These are phyloP conservation scores for Hirschioporus abietinus DNA, from an alignment of 768 basidiomycete species.

Conservation along the genomic window DNA sequence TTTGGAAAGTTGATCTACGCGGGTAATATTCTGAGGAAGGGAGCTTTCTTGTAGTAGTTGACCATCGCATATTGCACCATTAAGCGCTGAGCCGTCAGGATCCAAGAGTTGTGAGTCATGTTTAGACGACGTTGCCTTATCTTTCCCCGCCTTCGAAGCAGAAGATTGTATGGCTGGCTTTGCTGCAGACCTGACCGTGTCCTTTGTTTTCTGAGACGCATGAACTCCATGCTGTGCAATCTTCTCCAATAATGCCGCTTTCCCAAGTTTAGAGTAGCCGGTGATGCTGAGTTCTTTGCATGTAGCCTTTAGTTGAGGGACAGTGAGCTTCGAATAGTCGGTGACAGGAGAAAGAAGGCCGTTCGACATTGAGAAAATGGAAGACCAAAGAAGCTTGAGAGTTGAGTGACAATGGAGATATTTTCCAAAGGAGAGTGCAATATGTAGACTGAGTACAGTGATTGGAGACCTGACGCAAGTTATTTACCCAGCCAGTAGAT, in stretches of 20 bases:
- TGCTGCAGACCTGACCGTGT: not conserved
- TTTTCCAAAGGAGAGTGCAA: no score
- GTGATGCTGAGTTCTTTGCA: constrained; percentile 59
- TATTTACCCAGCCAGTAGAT: no score
- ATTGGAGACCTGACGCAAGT: no score
- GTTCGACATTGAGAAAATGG: not conserved
- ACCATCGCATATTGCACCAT: not conserved
- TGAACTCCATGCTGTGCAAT: constrained; percentile 17
- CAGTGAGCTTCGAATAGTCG: constrained; percentile 38
- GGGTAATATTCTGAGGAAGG: not conserved
- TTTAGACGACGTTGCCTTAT: not conserved
- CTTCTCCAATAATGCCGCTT: constrained; percentile 51
- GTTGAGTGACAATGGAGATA: no score
- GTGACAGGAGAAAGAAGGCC: not conserved
- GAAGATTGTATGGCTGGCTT: not conserved
- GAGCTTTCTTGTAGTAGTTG: not conserved
- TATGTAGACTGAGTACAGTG: no score
- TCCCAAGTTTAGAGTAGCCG: constrained; percentile 65
- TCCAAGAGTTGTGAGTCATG: not conserved
- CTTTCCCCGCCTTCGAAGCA: not conserved
- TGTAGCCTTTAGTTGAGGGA: constrained; percentile 57
- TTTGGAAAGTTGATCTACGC: not conserved
- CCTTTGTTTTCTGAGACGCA: not conserved
- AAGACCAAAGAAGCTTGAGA: no score
- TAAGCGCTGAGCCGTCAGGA: not conserved